Evolutionary conservation across 345 rosid species (phyloP), one percentile per base, ranked within the genome.

Genomic region (Populus ilicifolia): DNA sequence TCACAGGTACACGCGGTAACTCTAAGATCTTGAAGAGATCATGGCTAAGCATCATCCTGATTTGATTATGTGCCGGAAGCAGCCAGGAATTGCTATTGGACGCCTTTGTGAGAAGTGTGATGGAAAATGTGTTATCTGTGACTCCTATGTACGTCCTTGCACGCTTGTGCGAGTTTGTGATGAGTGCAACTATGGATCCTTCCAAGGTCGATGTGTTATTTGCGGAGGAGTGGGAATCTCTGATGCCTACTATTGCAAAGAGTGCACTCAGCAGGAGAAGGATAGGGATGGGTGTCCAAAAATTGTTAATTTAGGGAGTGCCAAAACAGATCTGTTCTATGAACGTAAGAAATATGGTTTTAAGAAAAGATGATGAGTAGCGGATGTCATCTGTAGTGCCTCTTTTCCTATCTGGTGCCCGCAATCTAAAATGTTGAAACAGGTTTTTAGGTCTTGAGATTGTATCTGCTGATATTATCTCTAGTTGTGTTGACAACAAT

Each of bases 31-130:
- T 71, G 70, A 50, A 78, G 46, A 43, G 43, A 39, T 14, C 72
- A 90, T 90, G 93, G 91, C 90, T 21, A 89, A 90, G 89, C 92
- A 90, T 80, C 94, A 90, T 63, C 94, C 94, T 25, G 94, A 90
- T 84, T 70, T 90, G 80, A 90, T 89, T 70, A 89, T 90, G 94
- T 90, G 92, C 83, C 56, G 91, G 79, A 90, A 90, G 85, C 92
- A 89, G 80, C 92, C 94, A 0, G 94, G 92, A 8, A 90, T 89
- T 83, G 94, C 92, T 48, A 90, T 89, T 21, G 94, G 94, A 74
- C 41, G 91, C n/a, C 78, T 90, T 3, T 89, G 92, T 54, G 93
- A 88, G 83, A 90, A 90, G 73, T 85, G 88, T 27, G 93, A 90
- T 66, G 93, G 93, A 20, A 90, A 90, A 71, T 90, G 94, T 70